phyloP scores from a whole-genome alignment of 192 early-diverging fungal species.

The Gonapodya prolifera region DNA sequence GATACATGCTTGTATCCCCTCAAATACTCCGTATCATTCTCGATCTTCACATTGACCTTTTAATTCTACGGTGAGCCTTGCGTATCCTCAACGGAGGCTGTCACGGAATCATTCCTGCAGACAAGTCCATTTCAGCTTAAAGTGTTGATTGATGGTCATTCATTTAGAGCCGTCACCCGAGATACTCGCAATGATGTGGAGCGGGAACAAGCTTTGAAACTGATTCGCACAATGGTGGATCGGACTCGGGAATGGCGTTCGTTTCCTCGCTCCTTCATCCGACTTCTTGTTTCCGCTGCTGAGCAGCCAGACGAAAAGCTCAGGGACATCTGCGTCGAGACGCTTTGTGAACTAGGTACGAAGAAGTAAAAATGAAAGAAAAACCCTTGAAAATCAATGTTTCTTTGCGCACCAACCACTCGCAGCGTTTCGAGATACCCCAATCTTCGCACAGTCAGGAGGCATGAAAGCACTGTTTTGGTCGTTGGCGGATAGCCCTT shows the following conservation, averaged over 20 bases:
- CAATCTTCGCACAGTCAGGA: conserved; percentile 40
- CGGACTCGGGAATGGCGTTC: conserved; percentile 40
- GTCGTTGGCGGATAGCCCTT: conserved; percentile 48
- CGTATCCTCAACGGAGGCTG: background rate
- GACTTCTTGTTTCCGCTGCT: conserved; percentile 60
- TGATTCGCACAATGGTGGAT: conserved; percentile 57
- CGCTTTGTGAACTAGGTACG: conserved; percentile 64
- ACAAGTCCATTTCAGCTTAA: background rate
- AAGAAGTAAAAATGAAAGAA: background rate
- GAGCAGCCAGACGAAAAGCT: conserved; percentile 69
- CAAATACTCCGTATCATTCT: conserved; percentile 29
- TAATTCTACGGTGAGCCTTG: conserved; percentile 48
- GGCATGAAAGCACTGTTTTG: conserved; percentile 58
- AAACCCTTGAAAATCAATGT: background rate
- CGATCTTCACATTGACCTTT: conserved; percentile 48
- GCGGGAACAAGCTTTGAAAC: conserved; percentile 63
- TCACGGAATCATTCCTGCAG: background rate
- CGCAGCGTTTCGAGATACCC: conserved; percentile 45
- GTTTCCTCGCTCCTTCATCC: conserved; percentile 46
- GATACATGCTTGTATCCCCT: conserved; percentile 34
- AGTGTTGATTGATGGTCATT: background rate
- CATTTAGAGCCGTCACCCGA: conserved; percentile 28
- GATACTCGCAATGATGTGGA: conserved; percentile 58
- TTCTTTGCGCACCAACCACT: background rate
- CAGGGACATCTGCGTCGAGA: conserved; percentile 58